Base-by-base conservation (phyloP, 768 basidiomycete species). In the Cantharellus anzutake region DNA sequence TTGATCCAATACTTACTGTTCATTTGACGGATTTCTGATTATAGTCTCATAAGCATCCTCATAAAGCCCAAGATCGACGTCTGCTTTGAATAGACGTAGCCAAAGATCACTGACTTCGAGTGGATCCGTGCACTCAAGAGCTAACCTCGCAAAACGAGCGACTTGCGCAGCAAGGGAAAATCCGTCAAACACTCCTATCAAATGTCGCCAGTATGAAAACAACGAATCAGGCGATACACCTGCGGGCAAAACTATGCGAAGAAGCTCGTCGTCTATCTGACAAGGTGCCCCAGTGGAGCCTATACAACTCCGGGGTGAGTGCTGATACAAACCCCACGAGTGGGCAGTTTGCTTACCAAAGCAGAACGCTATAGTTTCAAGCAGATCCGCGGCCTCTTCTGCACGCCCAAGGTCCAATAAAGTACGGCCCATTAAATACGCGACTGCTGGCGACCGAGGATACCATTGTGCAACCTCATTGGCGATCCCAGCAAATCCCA, bases 11-110 rank as follows among this genome's bases (percentile, higher is more conserved):
- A 78, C 92, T 71, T 69, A 96, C 92, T 86, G 75, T 65, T 80
- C 80, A 63, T 83, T 78, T 64, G 81, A 83, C 3, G 92, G 89
- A 4, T 78, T 78, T 20, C 80, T 74, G 67, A 86, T 80, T 66
- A 97, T 70, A 34, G 82, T 74, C 51, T 81, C 76, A 70, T 97
- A 97, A 2, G 96, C 94, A 65, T 90, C 83, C 65, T 93, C 89
- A 71, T 84, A 96, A 63, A 77, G 72, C 3, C 78, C 80, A 48
- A 88, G 72, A 55, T 85, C 83, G 20, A 79, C 80, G 58, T 82
- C 78, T 38, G 86, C 85, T 66, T 82, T 78, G 69, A 85, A 86
- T 20, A 92, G 74, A 60, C 74, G 82, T 62, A 75, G 76, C 91
- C 92, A 94, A 34, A 97, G 70, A n/a, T 81, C 75, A 52, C 78